Conservation (phyloP, 306 rosid species). For the Castanea mollissima region DNA sequence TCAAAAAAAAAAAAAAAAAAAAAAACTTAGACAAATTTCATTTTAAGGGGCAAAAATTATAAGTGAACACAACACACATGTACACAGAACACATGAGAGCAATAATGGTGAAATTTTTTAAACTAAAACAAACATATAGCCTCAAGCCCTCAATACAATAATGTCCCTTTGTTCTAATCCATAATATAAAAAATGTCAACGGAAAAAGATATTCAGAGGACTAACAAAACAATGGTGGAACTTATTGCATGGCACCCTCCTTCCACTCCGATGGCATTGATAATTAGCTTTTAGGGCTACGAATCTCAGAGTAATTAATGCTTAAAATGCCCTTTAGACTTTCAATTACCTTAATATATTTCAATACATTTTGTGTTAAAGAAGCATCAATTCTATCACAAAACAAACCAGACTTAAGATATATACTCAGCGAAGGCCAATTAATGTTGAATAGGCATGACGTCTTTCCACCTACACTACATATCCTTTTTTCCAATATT, state of each 20-base stretch:
- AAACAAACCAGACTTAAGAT: constrained; percentile 10
- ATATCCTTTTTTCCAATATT: constrained; percentile 4
- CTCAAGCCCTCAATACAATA: too few relatives aligned
- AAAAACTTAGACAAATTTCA: too few relatives aligned
- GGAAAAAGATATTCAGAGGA: too few relatives aligned
- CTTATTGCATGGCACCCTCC: neutral
- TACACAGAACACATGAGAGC: too few relatives aligned
- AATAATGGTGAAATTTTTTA: too few relatives aligned
- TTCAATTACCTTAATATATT: constrained; percentile 6
- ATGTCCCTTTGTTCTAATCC: too few relatives aligned
- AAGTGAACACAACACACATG: too few relatives aligned
- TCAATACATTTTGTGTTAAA: constrained; percentile 10
- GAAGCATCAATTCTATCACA: constrained; percentile 23
- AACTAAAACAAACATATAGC: too few relatives aligned
- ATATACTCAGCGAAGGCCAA: neutral
- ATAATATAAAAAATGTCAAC: too few relatives aligned
- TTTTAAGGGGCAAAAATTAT: too few relatives aligned
- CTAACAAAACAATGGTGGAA: too few relatives aligned
- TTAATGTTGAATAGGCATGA: neutral
- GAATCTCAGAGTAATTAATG: neutral
- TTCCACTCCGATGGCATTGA: neutral
- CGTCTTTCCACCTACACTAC: neutral
- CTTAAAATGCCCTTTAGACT: neutral
- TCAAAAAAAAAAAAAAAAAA: too few relatives aligned
- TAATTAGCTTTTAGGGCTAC: neutral